phyloP scores from a whole-genome alignment of 2,329 filamentous ascomycete genomes.

The Talaromyces funiculosus region DNA sequence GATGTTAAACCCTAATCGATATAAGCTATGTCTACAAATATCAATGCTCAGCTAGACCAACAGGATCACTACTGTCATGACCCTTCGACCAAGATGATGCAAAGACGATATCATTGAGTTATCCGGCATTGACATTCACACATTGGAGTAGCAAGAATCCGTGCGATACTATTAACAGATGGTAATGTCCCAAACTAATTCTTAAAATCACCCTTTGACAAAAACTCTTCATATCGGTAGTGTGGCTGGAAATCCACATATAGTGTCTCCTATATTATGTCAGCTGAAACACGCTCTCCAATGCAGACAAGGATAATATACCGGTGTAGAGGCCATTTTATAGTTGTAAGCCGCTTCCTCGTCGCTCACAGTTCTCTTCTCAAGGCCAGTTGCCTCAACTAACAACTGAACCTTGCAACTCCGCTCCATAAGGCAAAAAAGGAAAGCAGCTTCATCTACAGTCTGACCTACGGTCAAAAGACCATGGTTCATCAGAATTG shows the following conservation, averaged over 20 bases:
- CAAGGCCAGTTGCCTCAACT: slow-evolving; percentile 56
- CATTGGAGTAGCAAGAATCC: not conserved
- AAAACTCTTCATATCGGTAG: slow-evolving; percentile 4
- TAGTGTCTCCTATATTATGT: not conserved
- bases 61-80: not conserved
- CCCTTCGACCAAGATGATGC: not conserved
- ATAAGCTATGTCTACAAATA: not conserved
- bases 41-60: not conserved
- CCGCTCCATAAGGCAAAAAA: slow-evolving; percentile 56
- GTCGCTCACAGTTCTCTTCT: slow-evolving; percentile 30
- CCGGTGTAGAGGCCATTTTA: slow-evolving; percentile 5
- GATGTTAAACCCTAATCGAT: not conserved
- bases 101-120: not conserved
- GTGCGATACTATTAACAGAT: not conserved
- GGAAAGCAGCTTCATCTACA: slow-evolving; percentile 64
- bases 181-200: not conserved
- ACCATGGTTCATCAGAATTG: slow-evolving; percentile 63
- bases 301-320: not conserved
- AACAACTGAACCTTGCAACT: slow-evolving; percentile 61
- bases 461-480: slow-evolving; percentile 62
- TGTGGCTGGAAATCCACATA: slow-evolving; percentile 9
- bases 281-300: not conserved
- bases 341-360: slow-evolving; percentile 9
- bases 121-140: not conserved
- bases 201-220: slow-evolving; percentile 13